Evolutionary conservation across 495 filamentous ascomycete genomes (phyloP).

Genomic region (Penicillium macrosclerotiorum): DNA sequence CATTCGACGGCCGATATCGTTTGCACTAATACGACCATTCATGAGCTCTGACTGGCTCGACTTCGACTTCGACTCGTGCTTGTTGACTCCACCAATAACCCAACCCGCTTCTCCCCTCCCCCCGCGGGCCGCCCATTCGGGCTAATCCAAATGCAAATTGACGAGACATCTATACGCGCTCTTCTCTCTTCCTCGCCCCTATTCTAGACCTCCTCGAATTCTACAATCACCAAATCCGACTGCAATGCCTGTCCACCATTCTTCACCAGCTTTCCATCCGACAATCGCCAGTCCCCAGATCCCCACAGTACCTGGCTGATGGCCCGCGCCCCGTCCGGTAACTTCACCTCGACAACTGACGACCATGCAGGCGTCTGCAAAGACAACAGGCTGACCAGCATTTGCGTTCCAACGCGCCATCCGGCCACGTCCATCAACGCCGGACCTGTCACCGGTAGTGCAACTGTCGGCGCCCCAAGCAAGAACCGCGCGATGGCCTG

Average conservation of each 20-base stretch:
- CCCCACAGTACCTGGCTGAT: slow-evolving; percentile 13
- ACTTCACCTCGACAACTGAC: slow-evolving; percentile 2
- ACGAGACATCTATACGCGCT: neutral
- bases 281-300: slow-evolving; percentile 9
- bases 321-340: slow-evolving; percentile 2
- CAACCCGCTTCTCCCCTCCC: too few relatives aligned
- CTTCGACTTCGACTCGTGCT: too few relatives aligned
- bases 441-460: slow-evolving; percentile 5
- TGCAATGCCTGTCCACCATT: slow-evolving; percentile 9
- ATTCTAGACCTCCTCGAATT: slow-evolving; percentile 1
- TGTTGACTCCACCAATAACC: too few relatives aligned
- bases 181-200: too few relatives aligned
- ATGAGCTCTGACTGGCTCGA: too few relatives aligned
- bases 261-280: slow-evolving; percentile 7
- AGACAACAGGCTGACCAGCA: slow-evolving; percentile 19
- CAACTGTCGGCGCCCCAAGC: slow-evolving; percentile 14
- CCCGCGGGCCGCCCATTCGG: too few relatives aligned
- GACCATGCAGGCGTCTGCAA: slow-evolving; percentile 14
- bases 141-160: too few relatives aligned
- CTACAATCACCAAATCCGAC: slow-evolving; percentile 15
- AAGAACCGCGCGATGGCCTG: slow-evolving; percentile 13
- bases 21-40: too few relatives aligned
- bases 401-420: slow-evolving; percentile 12
- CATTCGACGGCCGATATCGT: too few relatives aligned
- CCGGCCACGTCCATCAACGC: slow-evolving; percentile 16